Evolutionary conservation across 352 stramenopile genomes (phyloP).

Genomic region (Pythium scleroteichum): DNA sequence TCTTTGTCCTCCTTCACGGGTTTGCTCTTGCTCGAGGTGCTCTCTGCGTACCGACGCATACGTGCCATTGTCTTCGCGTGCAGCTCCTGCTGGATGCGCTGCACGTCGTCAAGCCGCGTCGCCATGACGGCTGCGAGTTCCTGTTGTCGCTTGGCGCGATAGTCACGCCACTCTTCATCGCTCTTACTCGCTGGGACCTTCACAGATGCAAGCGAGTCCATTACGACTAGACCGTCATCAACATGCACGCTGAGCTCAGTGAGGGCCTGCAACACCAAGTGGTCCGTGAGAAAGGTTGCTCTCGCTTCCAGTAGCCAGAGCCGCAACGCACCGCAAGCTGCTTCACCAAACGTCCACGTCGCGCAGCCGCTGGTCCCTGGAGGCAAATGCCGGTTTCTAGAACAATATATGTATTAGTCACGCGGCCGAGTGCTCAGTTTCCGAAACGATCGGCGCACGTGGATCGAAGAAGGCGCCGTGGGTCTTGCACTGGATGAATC

Average conservation of each 20-base stretch:
- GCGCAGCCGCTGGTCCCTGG: conserved; percentile 45
- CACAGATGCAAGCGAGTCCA: neutral
- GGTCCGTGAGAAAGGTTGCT: neutral
- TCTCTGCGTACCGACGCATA: conserved; percentile 33
- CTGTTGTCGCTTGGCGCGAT: conserved; percentile 40
- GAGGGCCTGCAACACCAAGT: conserved; percentile 15
- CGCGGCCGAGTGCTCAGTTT: too few relatives aligned
- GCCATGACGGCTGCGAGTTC: conserved; percentile 45
- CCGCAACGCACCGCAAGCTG: conserved; percentile 13
- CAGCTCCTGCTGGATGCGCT: conserved; percentile 50
- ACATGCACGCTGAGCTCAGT: conserved; percentile 21
- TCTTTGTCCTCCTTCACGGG: neutral
- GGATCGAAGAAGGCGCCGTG: conserved; percentile 84
- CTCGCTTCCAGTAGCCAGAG: neutral
- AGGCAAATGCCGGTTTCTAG: conserved; percentile 64
- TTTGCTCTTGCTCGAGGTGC: conserved; percentile 19
- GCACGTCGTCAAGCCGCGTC: conserved; percentile 44
- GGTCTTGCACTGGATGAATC: conserved; percentile 80
- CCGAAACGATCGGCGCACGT: conserved; percentile 13
- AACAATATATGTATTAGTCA: too few relatives aligned
- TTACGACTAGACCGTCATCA: conserved; percentile 24
- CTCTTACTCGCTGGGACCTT: neutral
- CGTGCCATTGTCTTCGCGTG: conserved; percentile 60
- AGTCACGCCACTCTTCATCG: conserved; percentile 18
- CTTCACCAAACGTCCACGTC: conserved; percentile 21